A percentile compares a stretch with the other conserved stretches of the same genome.
Evolutionary conservation across 176 grass and related monocot genomes (phyloP).

Genomic region (Tillandsia leiboldiana): DNA sequence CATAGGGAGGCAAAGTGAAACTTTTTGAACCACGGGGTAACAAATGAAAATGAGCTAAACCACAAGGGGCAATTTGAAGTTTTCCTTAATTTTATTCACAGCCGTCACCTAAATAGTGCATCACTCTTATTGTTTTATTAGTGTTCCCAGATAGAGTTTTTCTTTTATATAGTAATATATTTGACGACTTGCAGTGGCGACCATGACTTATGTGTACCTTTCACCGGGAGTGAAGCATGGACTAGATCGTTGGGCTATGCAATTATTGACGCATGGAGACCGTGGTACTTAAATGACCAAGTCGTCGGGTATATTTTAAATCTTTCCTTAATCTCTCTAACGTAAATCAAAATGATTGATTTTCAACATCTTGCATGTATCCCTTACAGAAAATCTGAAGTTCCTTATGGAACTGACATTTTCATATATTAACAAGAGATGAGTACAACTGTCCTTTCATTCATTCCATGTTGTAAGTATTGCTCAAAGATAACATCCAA

Average conservation of each 20-base stretch:
- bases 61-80: too few species aligned
- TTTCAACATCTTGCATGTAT: neutral
- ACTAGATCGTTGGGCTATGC: slow-evolving; percentile 60
- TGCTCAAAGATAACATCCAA: neutral
- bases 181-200: slow-evolving; percentile 49
- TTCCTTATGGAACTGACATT: neutral
- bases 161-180: neutral
- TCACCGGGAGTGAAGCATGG: slow-evolving; percentile 75
- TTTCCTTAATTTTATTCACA: too few species aligned
- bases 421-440: neutral
- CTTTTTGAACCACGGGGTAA: too few species aligned
- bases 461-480: neutral
- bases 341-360: neutral
- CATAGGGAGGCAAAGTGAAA: too few species aligned
- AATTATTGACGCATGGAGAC: slow-evolving; percentile 61
- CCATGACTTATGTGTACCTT: slow-evolving; percentile 94
- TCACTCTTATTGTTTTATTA: neutral
- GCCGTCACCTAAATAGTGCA: neutral
- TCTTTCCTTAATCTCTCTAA: neutral
- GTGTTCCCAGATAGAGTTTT: neutral
- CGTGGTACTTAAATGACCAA: slow-evolving; percentile 59
- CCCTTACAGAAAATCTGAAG: neutral
- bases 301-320: slow-evolving; percentile 58
- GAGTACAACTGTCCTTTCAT: neutral
- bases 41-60: too few species aligned